A percentile compares a stretch with the other conserved stretches of the same genome.
Conservation (phyloP, 1,139 yeast species). For the Taphrina flavorubra region DNA sequence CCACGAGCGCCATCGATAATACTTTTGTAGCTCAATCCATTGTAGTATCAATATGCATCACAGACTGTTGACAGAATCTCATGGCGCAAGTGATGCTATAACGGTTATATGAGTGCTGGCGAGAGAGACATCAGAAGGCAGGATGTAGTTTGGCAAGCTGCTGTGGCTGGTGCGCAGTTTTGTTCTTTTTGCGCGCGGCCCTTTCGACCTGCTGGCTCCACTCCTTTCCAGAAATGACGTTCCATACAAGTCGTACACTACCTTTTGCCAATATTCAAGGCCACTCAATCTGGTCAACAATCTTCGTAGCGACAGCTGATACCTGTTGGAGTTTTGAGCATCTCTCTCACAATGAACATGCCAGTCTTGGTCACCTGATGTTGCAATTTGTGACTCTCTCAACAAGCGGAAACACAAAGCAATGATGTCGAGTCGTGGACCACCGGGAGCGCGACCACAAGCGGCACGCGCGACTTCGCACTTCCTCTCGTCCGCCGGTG, state of each 20-base stretch:
- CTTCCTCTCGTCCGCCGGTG: slow-evolving; percentile 35
- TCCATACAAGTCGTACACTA: not conserved
- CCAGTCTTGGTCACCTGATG: not conserved
- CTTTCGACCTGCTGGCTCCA: not conserved
- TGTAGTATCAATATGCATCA: too few species aligned
- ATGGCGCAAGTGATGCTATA: too few species aligned
- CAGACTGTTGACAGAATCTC: not conserved
- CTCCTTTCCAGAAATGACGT: slow-evolving; percentile 1
- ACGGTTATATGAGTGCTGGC: too few species aligned
- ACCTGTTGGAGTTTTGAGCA: too few species aligned
- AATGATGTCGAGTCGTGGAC: slow-evolving; percentile 9
- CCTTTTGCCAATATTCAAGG: too few species aligned
- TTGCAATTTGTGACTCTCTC: not conserved
- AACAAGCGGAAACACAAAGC: not conserved
- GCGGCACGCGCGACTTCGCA: slow-evolving; percentile 13
- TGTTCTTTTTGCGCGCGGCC: too few species aligned
- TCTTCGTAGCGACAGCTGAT: too few species aligned
- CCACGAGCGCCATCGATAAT: too few species aligned
- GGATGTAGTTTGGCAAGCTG: not conserved
- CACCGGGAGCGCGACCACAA: slow-evolving; percentile 44
- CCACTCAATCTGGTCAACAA: too few species aligned
- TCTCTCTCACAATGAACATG: too few species aligned
- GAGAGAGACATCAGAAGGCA: too few species aligned
- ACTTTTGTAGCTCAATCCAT: too few species aligned
- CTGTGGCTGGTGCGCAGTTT: slow-evolving; percentile 3